Conservation (phyloP, 495 filamentous ascomycete species). For the Podospora pseudoanserina region DNA sequence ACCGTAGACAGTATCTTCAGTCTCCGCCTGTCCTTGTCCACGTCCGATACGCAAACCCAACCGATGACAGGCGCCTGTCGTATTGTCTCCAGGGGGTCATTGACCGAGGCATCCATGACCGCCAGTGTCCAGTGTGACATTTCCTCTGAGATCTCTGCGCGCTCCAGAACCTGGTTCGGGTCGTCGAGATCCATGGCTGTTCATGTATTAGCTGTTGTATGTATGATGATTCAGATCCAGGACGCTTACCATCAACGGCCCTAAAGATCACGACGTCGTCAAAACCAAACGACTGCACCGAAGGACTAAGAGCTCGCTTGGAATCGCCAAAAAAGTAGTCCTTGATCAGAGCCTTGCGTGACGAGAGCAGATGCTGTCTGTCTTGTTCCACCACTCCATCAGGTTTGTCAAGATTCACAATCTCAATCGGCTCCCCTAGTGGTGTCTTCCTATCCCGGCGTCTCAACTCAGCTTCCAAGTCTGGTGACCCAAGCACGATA, state of each 20-base stretch:
- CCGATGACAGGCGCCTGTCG: conserved; percentile 85
- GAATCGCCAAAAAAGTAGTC: conserved; percentile 91
- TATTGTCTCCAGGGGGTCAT: conserved; percentile 65
- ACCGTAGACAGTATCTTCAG: conserved; percentile 79
- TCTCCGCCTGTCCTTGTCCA: conserved; percentile 79
- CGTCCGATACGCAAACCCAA: conserved; percentile 85
- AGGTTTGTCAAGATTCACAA: conserved; percentile 79
- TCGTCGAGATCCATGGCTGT: conserved; percentile 16
- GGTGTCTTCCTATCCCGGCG: conserved; percentile 61
- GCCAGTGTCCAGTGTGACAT: conserved; percentile 72
- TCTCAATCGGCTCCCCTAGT: conserved; percentile 59
- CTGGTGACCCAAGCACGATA: conserved; percentile 79
- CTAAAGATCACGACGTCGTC: conserved; percentile 62
- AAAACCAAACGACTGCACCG: conserved; percentile 75
- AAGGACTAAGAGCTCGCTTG: conserved; percentile 75
- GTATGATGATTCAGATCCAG: neutral
- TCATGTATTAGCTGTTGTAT: conserved; percentile 22
- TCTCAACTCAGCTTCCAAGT: conserved; percentile 72
- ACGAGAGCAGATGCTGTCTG: conserved; percentile 64
- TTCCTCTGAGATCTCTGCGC: conserved; percentile 52
- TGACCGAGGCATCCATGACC: conserved; percentile 66
- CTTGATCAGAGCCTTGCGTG: conserved; percentile 70
- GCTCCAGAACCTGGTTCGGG: conserved; percentile 51
- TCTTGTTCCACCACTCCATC: conserved; percentile 85
- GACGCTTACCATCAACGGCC: conserved; percentile 26